Conservation (phyloP, 208 protist genomes). For the Eutreptiella sp. region DNA sequence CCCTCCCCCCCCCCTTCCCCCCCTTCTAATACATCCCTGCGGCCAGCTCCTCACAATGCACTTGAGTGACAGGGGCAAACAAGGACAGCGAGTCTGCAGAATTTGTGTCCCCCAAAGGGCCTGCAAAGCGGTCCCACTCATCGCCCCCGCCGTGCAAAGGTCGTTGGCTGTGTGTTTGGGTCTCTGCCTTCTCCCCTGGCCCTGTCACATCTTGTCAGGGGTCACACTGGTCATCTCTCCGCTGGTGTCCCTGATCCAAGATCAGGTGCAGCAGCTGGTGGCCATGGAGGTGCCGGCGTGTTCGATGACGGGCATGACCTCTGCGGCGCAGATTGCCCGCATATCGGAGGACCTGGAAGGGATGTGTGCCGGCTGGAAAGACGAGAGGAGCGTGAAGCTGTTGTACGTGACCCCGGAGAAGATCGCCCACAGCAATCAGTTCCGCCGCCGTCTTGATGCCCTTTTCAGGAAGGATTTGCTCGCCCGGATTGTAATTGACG, state of each 20-base stretch:
- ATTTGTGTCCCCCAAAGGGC: too few species aligned
- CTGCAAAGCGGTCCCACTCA: too few species aligned
- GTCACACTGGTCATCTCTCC: slow-evolving; percentile 68
- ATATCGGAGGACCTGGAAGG: not conserved
- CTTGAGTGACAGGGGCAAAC: too few species aligned
- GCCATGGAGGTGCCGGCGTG: not conserved
- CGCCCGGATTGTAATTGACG: slow-evolving; percentile 67
- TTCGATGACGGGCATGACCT: slow-evolving; percentile 3
- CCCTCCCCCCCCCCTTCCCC: too few species aligned
- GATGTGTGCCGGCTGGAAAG: slow-evolving; percentile 15
- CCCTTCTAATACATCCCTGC: too few species aligned
- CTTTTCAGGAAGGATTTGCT: slow-evolving; percentile 33
- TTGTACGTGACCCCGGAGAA: slow-evolving; percentile 71
- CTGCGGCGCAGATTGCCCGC: not conserved
- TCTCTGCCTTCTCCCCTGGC: too few species aligned
- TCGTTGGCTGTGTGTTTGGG: too few species aligned
- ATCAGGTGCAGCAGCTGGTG: slow-evolving; percentile 52
- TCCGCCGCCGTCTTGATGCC: slow-evolving; percentile 28
- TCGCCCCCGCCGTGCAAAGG: too few species aligned
- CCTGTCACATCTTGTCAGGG: too few species aligned
- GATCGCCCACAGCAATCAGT: slow-evolving; percentile 32
- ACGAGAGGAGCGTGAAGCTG: slow-evolving; percentile 34
- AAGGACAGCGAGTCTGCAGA: too few species aligned
- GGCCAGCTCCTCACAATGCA: too few species aligned
- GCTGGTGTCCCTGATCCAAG: slow-evolving; percentile 74